Conservation (phyloP, 1,284 basidiomycete genomes). For the Irpex rosettiformis region DNA sequence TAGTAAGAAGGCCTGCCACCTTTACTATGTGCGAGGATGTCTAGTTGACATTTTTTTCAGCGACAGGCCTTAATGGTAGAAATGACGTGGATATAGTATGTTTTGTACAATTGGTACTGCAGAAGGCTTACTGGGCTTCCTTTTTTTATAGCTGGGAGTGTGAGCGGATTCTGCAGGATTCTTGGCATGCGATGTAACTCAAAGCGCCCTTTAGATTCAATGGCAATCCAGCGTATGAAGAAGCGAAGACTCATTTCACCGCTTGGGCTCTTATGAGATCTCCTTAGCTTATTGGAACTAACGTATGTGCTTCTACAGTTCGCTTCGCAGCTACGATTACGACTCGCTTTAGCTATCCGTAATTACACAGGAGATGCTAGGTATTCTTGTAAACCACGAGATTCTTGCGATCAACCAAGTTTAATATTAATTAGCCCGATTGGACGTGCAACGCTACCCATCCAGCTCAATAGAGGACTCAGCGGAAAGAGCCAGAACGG, state of each 20-base stretch:
- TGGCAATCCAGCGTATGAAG: conserved; percentile 52
- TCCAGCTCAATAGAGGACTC: conserved; percentile 55
- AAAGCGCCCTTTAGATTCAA: no score
- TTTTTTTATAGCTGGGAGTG: neutral
- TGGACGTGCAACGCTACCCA: conserved; percentile 43
- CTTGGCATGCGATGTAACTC: no score
- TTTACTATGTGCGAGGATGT: no score
- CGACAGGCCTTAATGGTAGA: neutral
- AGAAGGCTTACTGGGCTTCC: no score
- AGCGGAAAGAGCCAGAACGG: conserved; percentile 45
- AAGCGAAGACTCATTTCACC: conserved; percentile 60
- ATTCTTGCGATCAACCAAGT: neutral
- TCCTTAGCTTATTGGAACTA: conserved; percentile 45
- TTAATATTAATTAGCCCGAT: conserved; percentile 35
- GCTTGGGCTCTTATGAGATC: conserved; percentile 66
- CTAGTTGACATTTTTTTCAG: conserved; percentile 21
- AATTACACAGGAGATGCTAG: neutral
- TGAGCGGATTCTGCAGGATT: no score
- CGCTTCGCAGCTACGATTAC: no score
- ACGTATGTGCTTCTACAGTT: conserved; percentile 23
- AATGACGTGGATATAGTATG: neutral
- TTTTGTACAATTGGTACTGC: no score
- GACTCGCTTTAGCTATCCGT: neutral
- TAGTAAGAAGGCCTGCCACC: conserved; percentile 28
- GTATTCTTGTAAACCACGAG: neutral